Conservation (phyloP, 2,329 filamentous ascomycete species). For the Microascus cirrosus region DNA sequence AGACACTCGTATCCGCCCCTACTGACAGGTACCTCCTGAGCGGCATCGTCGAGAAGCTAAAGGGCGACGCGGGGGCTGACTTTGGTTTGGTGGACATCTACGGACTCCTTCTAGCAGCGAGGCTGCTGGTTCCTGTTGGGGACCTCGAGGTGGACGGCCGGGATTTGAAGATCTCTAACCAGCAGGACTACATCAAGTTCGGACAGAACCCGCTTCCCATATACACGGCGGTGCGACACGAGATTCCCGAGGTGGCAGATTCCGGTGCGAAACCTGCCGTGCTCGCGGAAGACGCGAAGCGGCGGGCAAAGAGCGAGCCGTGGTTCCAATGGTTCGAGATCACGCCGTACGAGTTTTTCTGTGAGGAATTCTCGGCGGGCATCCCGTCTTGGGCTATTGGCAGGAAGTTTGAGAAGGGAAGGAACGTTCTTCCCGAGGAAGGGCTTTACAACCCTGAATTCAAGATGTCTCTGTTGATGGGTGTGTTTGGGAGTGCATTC, state of each 20-base stretch:
- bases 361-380: conserved; percentile 80
- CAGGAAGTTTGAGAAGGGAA: conserved; percentile 65
- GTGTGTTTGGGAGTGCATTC: conserved; percentile 94
- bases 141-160: conserved; percentile 51
- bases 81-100: conserved; percentile 93
- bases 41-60: conserved; percentile 83
- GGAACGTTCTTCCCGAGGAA: conserved; percentile 49
- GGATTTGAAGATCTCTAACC: conserved; percentile 87
- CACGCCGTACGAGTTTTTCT: conserved; percentile 90
- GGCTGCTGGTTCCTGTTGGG: conserved; percentile 72
- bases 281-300: conserved; percentile 33
- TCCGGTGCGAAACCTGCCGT: conserved; percentile 7
- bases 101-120: conserved; percentile 71
- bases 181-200: conserved; percentile 61
- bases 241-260: conserved; percentile 55
- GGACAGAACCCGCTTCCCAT: conserved; percentile 84
- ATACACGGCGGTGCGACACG: conserved; percentile 89
- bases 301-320: conserved; percentile 47
- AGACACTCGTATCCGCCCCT: conserved; percentile 72
- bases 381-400: conserved; percentile 94
- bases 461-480: conserved; percentile 72
- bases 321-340: conserved; percentile 99
- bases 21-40: conserved; percentile 87
- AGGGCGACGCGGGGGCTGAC: conserved; percentile 63
- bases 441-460: conserved; percentile 71